Evolutionary conservation across 2,329 filamentous ascomycete genomes (phyloP), one percentile per base, ranked within the genome.

Genomic region (Teratosphaeria nubilosa): DNA sequence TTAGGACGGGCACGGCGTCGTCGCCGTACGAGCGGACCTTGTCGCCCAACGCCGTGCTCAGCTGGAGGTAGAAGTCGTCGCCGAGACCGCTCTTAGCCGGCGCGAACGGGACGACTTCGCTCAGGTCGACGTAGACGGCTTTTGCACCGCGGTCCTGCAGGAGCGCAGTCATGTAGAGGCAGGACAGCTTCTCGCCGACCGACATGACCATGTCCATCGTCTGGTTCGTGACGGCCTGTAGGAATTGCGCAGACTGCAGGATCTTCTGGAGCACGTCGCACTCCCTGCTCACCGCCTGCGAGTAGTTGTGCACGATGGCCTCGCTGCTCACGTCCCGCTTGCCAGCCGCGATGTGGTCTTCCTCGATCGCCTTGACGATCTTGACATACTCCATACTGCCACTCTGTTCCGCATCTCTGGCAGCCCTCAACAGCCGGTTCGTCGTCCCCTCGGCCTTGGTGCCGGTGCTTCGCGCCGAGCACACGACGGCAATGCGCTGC

Each of bases 381-480:
- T 81, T 77, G 69, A 85, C 83, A 70, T 91, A 92, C 67, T 87
- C 71, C 57, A 72, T 71, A 56, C 71, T 73, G 61, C 75, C 75
- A 13, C 68, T 64, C 34, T 66, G 59, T 53, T 77, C 77, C 63
- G 77, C 76, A 45, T 55, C 22, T 55, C 76, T 70, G 41, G 78
- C 77, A 58, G 74, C 72, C 59, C 77, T 75, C 25, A 80, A 73
- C 48, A 80, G 73, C 54, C 91, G 84, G 75, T 95, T 97, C 41
- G 94, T 99, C 60, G 94, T 99, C 61, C 94, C 94, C 67, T 95
- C 90, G 57, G 86, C 84, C 77, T 99, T 99, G 72, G 92, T 95
- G 62, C 90, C 91, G 60, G 89, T 94, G 76, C 91, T 96, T 72
- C 94, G 82, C 50, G 94, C 94, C 61, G 94, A 99, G 76, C 94